Base-by-base conservation (phyloP, 257 asterid genomes). In the Echites panduratus region DNA sequence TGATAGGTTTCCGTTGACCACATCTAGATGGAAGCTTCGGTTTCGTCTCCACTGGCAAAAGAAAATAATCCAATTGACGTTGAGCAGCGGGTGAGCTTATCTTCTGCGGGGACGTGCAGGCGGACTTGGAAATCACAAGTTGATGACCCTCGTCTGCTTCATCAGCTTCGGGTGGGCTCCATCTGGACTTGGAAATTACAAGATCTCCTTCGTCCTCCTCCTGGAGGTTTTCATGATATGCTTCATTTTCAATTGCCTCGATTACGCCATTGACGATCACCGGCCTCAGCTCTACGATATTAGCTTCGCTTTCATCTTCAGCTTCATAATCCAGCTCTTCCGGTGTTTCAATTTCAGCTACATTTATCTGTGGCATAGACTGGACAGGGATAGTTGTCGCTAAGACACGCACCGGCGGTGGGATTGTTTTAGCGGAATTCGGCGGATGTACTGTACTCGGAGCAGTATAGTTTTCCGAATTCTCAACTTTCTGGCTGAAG, bases 11-110 rank as follows among this genome's bases (percentile, higher is more conserved):
- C 76, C 84, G 74, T 73, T 82, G 81, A 7, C 75, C 79, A 63
- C 82, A 83, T 0, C 88, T 76, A 3, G 96, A 83, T 13, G 91
- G 71, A 70, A 73, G 84, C 64, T 78, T 82, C 56, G 88, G 85
- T 63, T 86, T 86, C 79, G 86, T 90, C 61, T 83, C 75, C 19
- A 38, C 84, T 70, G 83, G 84, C 48, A 71, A n/a, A 0, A 72
- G 73, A 38, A 79, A 58, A 41, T 64, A n/a, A n/a, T 62, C 81
- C 20, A 72, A 29, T n/a, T 77, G 81, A 68, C 70, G 35, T n/a
- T 77, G 81, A 68, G 70, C 22, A 41, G 27, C 77, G 0, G 64
- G 76, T 19, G 81, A 47, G 49, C 22, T 45, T 1, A 47, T 77
- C 80, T 72, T 71, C 75, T 58, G 75, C 64, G 68, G 64, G 56